Conservation (phyloP, 768 basidiomycete species). For the Naganishia randhawae region DNA sequence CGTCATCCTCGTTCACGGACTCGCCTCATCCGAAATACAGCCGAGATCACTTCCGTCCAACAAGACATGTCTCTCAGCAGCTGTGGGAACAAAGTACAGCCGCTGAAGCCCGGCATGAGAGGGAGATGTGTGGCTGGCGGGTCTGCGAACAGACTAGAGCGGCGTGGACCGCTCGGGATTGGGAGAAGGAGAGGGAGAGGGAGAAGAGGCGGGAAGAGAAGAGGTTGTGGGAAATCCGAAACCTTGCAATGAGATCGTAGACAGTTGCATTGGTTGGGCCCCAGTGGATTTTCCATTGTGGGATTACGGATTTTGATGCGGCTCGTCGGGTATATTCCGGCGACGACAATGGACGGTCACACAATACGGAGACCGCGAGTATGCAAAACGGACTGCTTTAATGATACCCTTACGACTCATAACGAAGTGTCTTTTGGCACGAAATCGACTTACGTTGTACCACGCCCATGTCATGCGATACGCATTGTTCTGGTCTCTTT, state of each 20-base stretch:
- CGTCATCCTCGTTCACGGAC: not conserved
- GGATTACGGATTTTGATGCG: too few species aligned
- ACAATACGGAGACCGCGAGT: too few species aligned
- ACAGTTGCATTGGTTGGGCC: too few species aligned
- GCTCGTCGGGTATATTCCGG: too few species aligned
- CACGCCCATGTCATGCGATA: too few species aligned
- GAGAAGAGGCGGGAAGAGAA: constrained; percentile 41
- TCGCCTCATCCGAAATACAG: not conserved
- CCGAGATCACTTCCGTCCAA: constrained; percentile 3
- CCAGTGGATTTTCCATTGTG: too few species aligned
- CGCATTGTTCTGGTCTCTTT: too few species aligned
- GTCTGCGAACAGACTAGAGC: not conserved
- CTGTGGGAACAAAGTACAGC: constrained; percentile 67
- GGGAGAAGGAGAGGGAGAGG: constrained; percentile 29
- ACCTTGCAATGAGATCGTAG: constrained; percentile 38
- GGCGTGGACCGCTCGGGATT: constrained; percentile 32
- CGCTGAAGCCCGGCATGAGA: constrained; percentile 77
- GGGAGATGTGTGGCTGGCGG: constrained; percentile 67
- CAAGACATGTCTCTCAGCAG: constrained; percentile 48
- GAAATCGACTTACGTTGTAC: too few species aligned
- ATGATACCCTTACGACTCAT: too few species aligned
- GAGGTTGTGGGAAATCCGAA: constrained; percentile 47
- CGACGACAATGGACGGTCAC: too few species aligned
- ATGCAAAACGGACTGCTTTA: too few species aligned
- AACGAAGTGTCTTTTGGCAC: too few species aligned